Evolutionary conservation across 805 yeast species (phyloP), one percentile per base, ranked within the genome.

Genomic region (Starmerella sp.): DNA sequence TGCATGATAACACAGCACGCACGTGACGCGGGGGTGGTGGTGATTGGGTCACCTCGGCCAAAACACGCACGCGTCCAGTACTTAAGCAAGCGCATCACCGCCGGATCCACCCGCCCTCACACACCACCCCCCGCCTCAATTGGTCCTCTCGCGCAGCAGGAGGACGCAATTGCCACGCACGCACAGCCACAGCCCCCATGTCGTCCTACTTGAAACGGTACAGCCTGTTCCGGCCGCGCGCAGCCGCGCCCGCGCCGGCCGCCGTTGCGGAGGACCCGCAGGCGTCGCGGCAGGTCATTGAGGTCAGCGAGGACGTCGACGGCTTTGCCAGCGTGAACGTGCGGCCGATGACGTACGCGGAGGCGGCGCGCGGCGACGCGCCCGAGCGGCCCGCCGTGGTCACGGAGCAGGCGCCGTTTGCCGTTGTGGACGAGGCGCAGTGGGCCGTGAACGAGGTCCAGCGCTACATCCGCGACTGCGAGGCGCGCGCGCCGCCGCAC

Each of bases 281-380:
- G 13, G 41, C 28, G 22, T 39, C 45, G 32, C 45, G 42, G 46
- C 38, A 56, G 22, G 66, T 63, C 11, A 52, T 65, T 4, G 55
- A 55, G 31, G 42, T 51, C 41, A 52, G 56, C 45, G 63, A 64
- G 48, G 48, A 43, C 34, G 70, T 66, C 10, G 74, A 69, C 51
- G 80, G 73, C 51, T 77, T 75, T 60, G 71, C 78, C 29, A 73
- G 71, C 52, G 73, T 78, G 53, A 72, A 72, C 48, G 64, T 76
- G 43, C 73, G 79, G 53, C 71, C 73, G 54, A 65, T 77, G 62
- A 75, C 81, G 8, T 78, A 78, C 62, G 80, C 80, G 11, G 82
- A 78, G 66, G 80, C 79, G 11, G 54, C 42, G 39, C 48, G 49
- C 38, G 45, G 35, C 36, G n/a, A 28, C 15, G 42, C 55, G 34